phyloP scores from a whole-genome alignment of 106 monocot genomes.

The Dioscorea alata region DNA sequence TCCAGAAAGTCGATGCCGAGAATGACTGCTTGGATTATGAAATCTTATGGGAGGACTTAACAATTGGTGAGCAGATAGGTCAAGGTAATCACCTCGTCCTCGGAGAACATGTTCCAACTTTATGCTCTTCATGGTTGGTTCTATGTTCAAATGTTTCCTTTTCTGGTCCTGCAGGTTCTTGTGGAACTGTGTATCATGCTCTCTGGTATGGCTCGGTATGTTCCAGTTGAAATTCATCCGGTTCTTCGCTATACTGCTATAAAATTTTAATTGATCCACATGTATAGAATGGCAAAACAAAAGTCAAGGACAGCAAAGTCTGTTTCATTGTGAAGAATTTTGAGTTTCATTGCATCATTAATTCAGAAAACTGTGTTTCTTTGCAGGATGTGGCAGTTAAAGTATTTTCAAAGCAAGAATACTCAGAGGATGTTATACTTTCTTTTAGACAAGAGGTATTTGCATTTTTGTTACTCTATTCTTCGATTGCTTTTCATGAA shows the following conservation, averaged over 20 bases:
- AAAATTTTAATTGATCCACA: conserved; percentile 28
- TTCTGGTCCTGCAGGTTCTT: conserved; percentile 64
- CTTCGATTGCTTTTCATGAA: too few species aligned
- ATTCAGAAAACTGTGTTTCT: neutral
- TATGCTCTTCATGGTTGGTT: too few species aligned
- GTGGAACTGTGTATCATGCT: conserved; percentile 99
- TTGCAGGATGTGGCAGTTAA: conserved; percentile 54
- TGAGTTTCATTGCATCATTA: too few species aligned
- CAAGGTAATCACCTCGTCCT: conserved; percentile 63
- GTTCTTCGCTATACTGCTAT: too few species aligned
- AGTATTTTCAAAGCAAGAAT: conserved; percentile 37
- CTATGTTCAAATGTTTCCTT: too few species aligned
- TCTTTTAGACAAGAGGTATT: conserved; percentile 41
- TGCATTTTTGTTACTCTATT: too few species aligned
- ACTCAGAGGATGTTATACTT: conserved; percentile 31
- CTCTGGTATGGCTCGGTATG: conserved; percentile 99
- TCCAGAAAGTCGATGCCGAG: conserved; percentile 73
- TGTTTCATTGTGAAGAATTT: too few species aligned
- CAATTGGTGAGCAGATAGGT: conserved; percentile 93
- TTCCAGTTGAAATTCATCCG: too few species aligned
- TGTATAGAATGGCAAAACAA: conserved; percentile 69
- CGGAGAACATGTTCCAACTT: too few species aligned
- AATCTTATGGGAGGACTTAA: conserved; percentile 96
- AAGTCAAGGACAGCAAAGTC: conserved; percentile 65
- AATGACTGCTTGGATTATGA: conserved; percentile 90